These are phyloP conservation scores for Harringtonia lauricola DNA, from an alignment of 2,329 filamentous ascomycete species.

Conservation along the genomic window DNA sequence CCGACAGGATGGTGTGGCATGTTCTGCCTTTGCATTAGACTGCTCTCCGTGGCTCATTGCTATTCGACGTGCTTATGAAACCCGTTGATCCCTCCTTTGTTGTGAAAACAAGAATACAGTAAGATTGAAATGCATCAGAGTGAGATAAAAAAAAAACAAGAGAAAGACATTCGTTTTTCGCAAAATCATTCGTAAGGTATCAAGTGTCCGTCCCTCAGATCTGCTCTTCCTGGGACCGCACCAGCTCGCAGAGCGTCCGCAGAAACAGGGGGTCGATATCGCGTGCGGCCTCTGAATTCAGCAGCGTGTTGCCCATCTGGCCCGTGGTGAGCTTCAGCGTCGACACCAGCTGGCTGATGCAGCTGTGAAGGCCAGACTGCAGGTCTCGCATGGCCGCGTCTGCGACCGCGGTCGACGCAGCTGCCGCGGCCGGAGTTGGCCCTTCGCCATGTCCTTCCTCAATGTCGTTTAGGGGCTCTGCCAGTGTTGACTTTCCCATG, in stretches of 20 bases:
- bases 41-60: too few relatives aligned
- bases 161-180: too few relatives aligned
- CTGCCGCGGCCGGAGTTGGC: slow-evolving; percentile 1
- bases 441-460: background rate
- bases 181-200: too few relatives aligned
- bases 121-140: too few relatives aligned
- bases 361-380: slow-evolving; percentile 36
- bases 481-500: background rate
- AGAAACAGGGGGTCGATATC: slow-evolving; percentile 25
- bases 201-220: background rate
- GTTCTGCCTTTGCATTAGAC: too few relatives aligned
- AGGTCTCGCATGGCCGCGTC: slow-evolving; percentile 28
- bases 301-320: slow-evolving; percentile 6
- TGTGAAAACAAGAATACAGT: too few relatives aligned
- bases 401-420: background rate
- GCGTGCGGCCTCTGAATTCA: slow-evolving; percentile 10
- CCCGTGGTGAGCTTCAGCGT: slow-evolving; percentile 26
- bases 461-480: too few relatives aligned
- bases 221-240: slow-evolving; percentile 27
- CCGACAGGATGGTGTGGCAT: too few relatives aligned
- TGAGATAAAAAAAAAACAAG: too few relatives aligned
- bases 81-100: too few relatives aligned
- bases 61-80: too few relatives aligned
- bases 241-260: slow-evolving; percentile 29
- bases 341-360: slow-evolving; percentile 37